phyloP scores from a whole-genome alignment of 306 rosid species.

The Castanea crenata region DNA sequence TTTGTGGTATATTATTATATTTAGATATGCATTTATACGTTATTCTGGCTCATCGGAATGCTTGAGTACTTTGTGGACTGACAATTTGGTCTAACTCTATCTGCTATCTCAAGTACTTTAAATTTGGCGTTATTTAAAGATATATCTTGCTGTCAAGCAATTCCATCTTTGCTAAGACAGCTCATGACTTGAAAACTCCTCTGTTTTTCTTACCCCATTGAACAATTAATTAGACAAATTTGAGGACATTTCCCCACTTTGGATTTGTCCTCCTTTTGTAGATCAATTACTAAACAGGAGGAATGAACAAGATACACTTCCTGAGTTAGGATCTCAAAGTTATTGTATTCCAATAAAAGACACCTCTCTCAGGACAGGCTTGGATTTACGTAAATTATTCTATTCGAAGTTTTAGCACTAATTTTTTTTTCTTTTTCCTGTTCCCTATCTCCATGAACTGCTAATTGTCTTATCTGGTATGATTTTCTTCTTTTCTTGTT shows the following conservation, averaged over 20 bases:
- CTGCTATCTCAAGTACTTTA: background rate
- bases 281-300: background rate
- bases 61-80: background rate
- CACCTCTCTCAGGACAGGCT: too few species aligned
- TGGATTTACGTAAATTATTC: too few species aligned
- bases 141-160: background rate
- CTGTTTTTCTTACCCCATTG: background rate
- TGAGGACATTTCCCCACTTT: background rate
- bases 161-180: background rate
- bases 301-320: background rate
- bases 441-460: too few species aligned
- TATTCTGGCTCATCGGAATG: too few species aligned
- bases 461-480: too few species aligned
- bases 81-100: background rate
- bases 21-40: too few species aligned
- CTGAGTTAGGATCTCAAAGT: background rate
- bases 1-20: too few species aligned
- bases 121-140: background rate
- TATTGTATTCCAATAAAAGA: too few species aligned
- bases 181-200: background rate
- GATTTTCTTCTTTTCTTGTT: background rate
- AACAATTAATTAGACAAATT: background rate
- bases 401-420: too few species aligned
- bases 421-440: too few species aligned
- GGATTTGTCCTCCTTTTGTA: background rate